Evolutionary conservation across 257 asterid genomes (phyloP).

Genomic region (Solanum gandarillasii): DNA sequence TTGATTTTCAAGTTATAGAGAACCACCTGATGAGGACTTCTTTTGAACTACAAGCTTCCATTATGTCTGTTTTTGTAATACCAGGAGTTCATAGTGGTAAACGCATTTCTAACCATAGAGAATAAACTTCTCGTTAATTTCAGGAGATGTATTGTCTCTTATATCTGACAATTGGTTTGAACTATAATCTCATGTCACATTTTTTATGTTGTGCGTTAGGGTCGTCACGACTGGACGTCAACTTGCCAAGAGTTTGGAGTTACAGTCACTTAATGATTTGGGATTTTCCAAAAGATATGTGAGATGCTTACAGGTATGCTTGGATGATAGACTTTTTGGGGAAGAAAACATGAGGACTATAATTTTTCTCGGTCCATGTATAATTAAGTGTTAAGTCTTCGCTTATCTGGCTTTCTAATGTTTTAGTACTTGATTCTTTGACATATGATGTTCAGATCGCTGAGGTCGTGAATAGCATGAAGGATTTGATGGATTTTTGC

Average conservation of each 20-base stretch:
- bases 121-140: background rate
- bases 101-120: background rate
- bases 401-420: background rate
- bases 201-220: conserved; percentile 25
- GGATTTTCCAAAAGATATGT: conserved; percentile 95
- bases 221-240: conserved; percentile 93
- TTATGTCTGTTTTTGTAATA: background rate
- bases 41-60: background rate
- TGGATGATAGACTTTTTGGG: background rate
- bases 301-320: conserved; percentile 86
- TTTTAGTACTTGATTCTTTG: background rate
- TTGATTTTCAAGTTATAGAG: background rate
- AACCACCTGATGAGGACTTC: background rate
- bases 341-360: background rate
- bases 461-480: conserved; percentile 95
- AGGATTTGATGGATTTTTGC: conserved; percentile 87
- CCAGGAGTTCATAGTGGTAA: background rate
- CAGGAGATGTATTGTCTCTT: background rate
- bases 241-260: conserved; percentile 90
- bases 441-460: conserved; percentile 51
- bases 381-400: background rate
- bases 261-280: conserved; percentile 86
- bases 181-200: background rate
- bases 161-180: background rate
- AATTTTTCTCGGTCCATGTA: background rate